Percentiles rank a stretch among this genome's conserved stretches.
Conservation (phyloP, 805 yeast species). For the Naumovozyma dairenensis region DNA sequence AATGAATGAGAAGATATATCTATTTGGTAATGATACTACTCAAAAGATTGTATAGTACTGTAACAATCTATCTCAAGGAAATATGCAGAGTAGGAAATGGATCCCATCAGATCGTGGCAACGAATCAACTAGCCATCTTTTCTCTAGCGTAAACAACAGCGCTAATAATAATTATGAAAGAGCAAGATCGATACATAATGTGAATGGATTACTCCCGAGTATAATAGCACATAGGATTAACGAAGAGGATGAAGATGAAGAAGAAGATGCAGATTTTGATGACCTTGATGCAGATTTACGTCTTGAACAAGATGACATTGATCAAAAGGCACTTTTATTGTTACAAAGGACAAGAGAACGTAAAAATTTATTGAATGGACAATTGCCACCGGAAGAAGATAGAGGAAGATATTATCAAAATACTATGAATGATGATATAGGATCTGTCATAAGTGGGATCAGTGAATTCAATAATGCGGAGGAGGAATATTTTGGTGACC, state of each 20-base stretch:
- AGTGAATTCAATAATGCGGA: neutral
- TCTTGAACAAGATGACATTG: constrained; percentile 19
- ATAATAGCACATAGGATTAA: neutral
- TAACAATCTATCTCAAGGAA: no score
- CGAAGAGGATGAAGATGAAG: no score
- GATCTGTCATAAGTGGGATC: constrained; percentile 2
- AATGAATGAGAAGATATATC: no score
- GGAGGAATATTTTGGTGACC: neutral
- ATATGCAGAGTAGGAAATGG: neutral
- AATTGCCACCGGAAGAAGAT: constrained; percentile 5
- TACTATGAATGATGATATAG: constrained; percentile 1
- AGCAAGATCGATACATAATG: constrained; percentile 13
- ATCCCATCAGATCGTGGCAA: neutral
- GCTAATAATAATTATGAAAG: constrained; percentile 3
- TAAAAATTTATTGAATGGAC: constrained; percentile 13
- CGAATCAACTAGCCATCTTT: neutral
- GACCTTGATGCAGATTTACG: constrained; percentile 3
- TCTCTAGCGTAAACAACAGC: neutral
- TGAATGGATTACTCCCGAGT: constrained; percentile 9
- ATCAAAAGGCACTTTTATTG: constrained; percentile 23
- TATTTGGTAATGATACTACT: no score
- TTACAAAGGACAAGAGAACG: constrained; percentile 26
- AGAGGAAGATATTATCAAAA: constrained; percentile 9
- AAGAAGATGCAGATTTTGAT: no score
- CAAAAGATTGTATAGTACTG: no score